These are phyloP conservation scores for Sugiyamaella xylanicola DNA, from an alignment of 1,139 yeast species.

Conservation along the genomic window DNA sequence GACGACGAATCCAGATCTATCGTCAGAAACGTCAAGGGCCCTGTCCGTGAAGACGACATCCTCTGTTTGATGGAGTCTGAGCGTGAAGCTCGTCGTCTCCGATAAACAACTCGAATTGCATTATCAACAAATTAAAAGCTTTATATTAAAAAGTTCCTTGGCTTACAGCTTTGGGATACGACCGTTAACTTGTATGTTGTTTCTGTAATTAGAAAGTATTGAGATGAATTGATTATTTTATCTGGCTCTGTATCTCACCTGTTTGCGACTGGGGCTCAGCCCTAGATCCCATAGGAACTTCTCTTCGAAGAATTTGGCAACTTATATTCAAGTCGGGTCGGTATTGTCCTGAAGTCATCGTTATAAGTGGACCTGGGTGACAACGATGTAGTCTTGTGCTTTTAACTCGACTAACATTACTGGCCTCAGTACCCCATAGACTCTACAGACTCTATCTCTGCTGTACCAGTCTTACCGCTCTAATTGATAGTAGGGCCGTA, in stretches of 20 bases:
- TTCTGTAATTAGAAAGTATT: conserved; percentile 18
- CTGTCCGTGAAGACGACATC: conserved; percentile 99
- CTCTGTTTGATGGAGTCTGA: conserved; percentile 99
- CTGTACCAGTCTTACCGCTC: too few species aligned
- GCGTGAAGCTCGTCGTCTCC: conserved; percentile 90
- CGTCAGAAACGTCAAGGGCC: conserved; percentile 99
- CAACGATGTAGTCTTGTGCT: too few species aligned
- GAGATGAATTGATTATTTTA: conserved; percentile 16
- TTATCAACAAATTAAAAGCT: conserved; percentile 11
- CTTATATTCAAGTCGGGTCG: too few species aligned
- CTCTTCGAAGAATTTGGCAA: too few species aligned
- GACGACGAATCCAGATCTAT: conserved; percentile 98
- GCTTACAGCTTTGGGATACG: conserved; percentile 11
- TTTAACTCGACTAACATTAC: too few species aligned
- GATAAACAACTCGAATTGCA: conserved; percentile 37
- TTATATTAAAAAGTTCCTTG: conserved; percentile 13
- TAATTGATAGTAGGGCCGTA: too few species aligned
- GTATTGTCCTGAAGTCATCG: too few species aligned
- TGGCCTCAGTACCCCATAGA: too few species aligned
- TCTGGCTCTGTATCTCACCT: neutral
- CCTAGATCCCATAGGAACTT: too few species aligned
- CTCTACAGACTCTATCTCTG: too few species aligned
- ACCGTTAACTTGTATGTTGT: conserved; percentile 18
- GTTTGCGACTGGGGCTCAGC: conserved; percentile 12
- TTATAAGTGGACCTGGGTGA: too few species aligned